These are phyloP conservation scores for Trypanosomatidae sp. DNA, from an alignment of 208 protist species.

Conservation along the genomic window DNA sequence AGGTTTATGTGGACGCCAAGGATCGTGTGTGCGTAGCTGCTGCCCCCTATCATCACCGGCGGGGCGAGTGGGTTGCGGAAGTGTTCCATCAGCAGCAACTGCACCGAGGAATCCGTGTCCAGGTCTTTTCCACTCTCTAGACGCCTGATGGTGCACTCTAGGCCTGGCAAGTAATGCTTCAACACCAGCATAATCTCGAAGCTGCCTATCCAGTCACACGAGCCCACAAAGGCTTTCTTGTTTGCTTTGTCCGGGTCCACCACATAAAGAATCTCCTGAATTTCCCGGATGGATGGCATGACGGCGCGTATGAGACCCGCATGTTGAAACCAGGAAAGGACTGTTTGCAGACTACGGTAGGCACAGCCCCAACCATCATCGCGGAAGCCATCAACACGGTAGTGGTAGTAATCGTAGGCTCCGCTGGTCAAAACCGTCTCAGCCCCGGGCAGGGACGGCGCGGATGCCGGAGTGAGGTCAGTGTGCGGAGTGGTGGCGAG, in stretches of 20 bases:
- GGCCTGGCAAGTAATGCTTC: constrained; percentile 66
- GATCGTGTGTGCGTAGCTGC: constrained; percentile 95
- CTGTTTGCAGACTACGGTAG: constrained; percentile 91
- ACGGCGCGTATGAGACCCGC: constrained; percentile 36
- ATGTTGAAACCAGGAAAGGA: constrained; percentile 86
- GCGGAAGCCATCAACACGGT: constrained; percentile 91
- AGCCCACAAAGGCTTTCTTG: constrained; percentile 86
- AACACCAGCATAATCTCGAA: constrained; percentile 93
- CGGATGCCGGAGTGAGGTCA: constrained; percentile 19
- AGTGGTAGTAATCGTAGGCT: constrained; percentile 96
- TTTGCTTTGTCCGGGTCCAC: constrained; percentile 85
- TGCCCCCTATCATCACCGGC: constrained; percentile 96
- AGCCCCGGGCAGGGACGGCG: constrained; percentile 33
- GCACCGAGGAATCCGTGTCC: constrained; percentile 64
- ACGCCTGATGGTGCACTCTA: constrained; percentile 87
- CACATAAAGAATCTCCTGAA: constrained; percentile 85
- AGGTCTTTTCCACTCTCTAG: constrained; percentile 86
- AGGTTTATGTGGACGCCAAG: constrained; percentile 91
- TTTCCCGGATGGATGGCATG: constrained; percentile 68
- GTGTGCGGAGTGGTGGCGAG: constrained; percentile 54
- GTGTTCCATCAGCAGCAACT: constrained; percentile 75
- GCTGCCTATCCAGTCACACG: constrained; percentile 95
- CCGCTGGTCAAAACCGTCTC: constrained; percentile 62
- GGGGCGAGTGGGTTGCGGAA: constrained; percentile 75
- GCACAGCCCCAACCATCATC: constrained; percentile 97